These are phyloP conservation scores for Rosellinia necatrix DNA, from an alignment of 2,329 filamentous ascomycete species.

Conservation along the genomic window DNA sequence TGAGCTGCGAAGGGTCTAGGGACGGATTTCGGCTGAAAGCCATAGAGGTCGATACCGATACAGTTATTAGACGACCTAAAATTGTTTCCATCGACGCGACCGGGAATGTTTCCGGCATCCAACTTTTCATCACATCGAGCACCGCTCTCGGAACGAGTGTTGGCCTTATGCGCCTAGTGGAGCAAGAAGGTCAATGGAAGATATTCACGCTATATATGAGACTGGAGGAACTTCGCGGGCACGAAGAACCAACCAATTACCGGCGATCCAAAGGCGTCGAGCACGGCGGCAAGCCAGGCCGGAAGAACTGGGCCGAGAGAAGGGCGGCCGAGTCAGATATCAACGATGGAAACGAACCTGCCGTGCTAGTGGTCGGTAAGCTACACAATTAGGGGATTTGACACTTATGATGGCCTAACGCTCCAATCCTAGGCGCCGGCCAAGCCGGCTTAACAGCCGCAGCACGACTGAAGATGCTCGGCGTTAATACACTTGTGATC, in stretches of 20 bases:
- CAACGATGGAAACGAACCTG: slow-evolving; percentile 50
- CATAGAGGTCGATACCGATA: slow-evolving; percentile 1
- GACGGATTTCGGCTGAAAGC: slow-evolving; percentile 4
- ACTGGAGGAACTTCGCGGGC: slow-evolving; percentile 49
- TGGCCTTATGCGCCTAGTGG: slow-evolving; percentile 53
- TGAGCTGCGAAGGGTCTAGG: slow-evolving; percentile 1
- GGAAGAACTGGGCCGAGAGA: slow-evolving; percentile 58
- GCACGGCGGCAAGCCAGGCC: slow-evolving; percentile 48
- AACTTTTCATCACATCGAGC: slow-evolving; percentile 53
- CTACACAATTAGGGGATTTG: not conserved
- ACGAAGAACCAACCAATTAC: slow-evolving; percentile 47
- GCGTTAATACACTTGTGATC: slow-evolving; percentile 54
- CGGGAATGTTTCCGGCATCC: slow-evolving; percentile 51
- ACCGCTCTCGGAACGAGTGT: slow-evolving; percentile 52
- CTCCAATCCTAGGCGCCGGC: slow-evolving; percentile 60
- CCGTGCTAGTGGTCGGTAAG: slow-evolving; percentile 11
- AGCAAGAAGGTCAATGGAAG: slow-evolving; percentile 51
- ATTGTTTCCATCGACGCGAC: slow-evolving; percentile 3
- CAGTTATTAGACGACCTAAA: not conserved
- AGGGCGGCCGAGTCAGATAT: slow-evolving; percentile 52
- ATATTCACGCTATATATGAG: slow-evolving; percentile 60
- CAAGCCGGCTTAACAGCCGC: slow-evolving; percentile 57
- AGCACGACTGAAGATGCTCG: slow-evolving; percentile 60
- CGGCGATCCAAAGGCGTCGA: slow-evolving; percentile 52
- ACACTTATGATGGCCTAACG: not conserved